Percentiles rank a stretch among this genome's conserved stretches.
phyloP scores from a whole-genome alignment of 1,284 basidiomycete genomes.

The Leccinum huronense region DNA sequence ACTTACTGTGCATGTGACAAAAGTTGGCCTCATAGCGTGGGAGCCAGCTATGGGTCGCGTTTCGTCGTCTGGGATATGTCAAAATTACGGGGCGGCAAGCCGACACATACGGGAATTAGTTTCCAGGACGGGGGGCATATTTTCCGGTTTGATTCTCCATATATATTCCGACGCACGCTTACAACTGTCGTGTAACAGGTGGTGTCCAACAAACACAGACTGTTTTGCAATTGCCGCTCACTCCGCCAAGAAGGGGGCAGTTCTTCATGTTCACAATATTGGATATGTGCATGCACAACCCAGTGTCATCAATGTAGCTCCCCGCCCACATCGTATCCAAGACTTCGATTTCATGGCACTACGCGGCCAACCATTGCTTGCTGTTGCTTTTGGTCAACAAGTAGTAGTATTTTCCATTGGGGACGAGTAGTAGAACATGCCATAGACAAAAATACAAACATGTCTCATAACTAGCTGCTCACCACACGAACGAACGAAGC shows the following conservation, averaged over 20 bases:
- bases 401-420: constrained; percentile 52
- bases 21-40: constrained; percentile 49
- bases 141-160: constrained; percentile 54
- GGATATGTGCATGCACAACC: constrained; percentile 63
- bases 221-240: constrained; percentile 71
- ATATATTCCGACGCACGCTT: not conserved
- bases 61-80: constrained; percentile 76
- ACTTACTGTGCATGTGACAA: constrained; percentile 9
- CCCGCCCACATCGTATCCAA: constrained; percentile 60
- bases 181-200: constrained; percentile 42
- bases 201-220: constrained; percentile 72
- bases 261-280: constrained; percentile 65
- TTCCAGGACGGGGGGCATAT: constrained; percentile 64
- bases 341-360: constrained; percentile 73
- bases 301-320: constrained; percentile 53
- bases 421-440: constrained; percentile 35
- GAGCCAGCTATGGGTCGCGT: constrained; percentile 64
- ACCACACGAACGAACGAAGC: constrained; percentile 11
- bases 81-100: constrained; percentile 69
- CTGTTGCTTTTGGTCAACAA: constrained; percentile 59
- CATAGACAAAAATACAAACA: constrained; percentile 22
- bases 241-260: constrained; percentile 57
- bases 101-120: constrained; percentile 53
- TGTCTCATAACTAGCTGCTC: constrained; percentile 17
- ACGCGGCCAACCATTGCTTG: constrained; percentile 59